Conservation (phyloP, 192 early-diverging fungal genomes). For the Chytriomyces confervae region DNA sequence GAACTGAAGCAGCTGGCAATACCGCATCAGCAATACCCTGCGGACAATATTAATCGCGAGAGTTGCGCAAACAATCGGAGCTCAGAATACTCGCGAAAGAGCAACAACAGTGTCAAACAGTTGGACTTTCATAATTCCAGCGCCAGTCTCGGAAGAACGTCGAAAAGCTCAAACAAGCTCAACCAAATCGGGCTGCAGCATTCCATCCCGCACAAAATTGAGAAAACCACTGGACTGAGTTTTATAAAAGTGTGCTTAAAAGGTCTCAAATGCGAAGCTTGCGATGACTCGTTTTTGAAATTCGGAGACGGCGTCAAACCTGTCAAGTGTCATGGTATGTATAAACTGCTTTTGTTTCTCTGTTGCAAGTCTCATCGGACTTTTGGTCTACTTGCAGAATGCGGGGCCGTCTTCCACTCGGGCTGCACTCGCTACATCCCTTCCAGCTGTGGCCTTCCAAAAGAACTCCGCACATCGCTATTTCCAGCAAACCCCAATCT, state of each 20-base stretch:
- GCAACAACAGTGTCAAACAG: background rate
- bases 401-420: conserved; percentile 23
- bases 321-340: conserved; percentile 23
- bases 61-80: conserved; percentile 14
- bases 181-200: conserved; percentile 21
- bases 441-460: conserved; percentile 25
- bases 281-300: conserved; percentile 19
- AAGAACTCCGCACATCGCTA: conserved; percentile 15
- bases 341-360: background rate
- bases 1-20: background rate
- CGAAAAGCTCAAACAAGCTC: background rate
- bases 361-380: background rate
- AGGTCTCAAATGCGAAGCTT: conserved; percentile 28
- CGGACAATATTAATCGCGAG: background rate
- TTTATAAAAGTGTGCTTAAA: conserved; percentile 19
- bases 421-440: conserved; percentile 10
- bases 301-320: background rate
- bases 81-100: conserved; percentile 5
- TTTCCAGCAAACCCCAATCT: conserved; percentile 18
- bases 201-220: conserved; percentile 29
- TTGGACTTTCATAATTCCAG: background rate
- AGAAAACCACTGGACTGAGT: background rate
- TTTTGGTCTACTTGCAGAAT: conserved; percentile 6
- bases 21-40: background rate
- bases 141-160: background rate